Conservation (phyloP, 2,329 filamentous ascomycete genomes). For the Fusarium pseudocircinatum region DNA sequence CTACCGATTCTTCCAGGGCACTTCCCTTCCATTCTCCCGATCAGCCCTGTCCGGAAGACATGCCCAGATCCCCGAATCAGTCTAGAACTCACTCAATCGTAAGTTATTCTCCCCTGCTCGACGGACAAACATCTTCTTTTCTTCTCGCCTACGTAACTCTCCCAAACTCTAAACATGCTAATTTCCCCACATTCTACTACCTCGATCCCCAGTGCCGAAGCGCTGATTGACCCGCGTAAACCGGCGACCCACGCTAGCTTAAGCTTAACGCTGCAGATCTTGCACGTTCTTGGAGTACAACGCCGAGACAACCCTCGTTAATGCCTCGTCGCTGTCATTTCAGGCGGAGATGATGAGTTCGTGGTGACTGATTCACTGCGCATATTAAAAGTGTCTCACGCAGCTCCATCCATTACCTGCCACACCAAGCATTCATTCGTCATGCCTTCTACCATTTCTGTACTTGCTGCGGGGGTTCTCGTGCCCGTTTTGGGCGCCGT, state of each 20-base stretch:
- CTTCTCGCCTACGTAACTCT: no score
- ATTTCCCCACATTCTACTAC: neutral
- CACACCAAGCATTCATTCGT: constrained; percentile 10
- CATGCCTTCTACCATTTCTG: constrained; percentile 32
- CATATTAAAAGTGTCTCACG: constrained; percentile 27
- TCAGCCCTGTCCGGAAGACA: neutral
- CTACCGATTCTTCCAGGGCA: neutral
- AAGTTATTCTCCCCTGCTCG: neutral
- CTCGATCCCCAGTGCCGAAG: neutral
- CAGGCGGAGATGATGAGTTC: neutral
- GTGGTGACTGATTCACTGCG: neutral
- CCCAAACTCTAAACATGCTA: constrained; percentile 1
- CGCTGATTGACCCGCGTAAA: constrained; percentile 2
- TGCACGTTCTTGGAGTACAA: constrained; percentile 1
- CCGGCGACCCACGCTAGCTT: neutral
- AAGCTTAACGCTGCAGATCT: constrained; percentile 13
- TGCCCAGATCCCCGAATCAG: neutral
- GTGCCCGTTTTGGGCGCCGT: constrained; percentile 19
- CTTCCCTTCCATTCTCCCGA: neutral
- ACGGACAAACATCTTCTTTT: neutral
- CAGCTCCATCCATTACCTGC: neutral
- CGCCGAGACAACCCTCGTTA: constrained; percentile 10
- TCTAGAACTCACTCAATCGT: constrained; percentile 8
- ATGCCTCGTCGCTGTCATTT: constrained; percentile 12
- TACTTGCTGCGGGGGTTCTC: constrained; percentile 29